Evolutionary conservation across 2,329 filamentous ascomycete species (phyloP), one percentile per base, ranked within the genome.

Genomic region (Leptographium galeiforme): DNA sequence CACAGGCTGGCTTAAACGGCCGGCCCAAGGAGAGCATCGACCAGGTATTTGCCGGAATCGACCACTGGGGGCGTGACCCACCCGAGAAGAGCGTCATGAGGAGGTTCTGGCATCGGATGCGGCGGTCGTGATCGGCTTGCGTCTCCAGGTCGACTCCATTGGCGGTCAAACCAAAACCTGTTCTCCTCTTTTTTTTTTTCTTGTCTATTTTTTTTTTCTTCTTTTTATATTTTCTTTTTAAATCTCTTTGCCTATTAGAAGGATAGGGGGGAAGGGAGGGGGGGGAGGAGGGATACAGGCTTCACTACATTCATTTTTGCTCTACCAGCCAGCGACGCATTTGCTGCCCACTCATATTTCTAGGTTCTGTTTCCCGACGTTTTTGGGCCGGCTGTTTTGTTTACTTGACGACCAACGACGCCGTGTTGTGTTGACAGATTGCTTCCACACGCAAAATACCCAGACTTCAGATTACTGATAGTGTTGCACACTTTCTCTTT

Each of bases 61-160:
- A 82, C 56, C 72, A 75, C 54, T 77, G 67, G 71, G 69, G 63
- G 45, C 65, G 63, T 32, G 66, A 63, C 39, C 67, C 73, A 53
- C 67, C 71, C 25, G 78, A 82, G 54, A 71, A 70, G 50, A 73
- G 76, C 6, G 71, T 79, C 3, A 74, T 84, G 62, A 83, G 78
- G 68, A 74, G 79, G 51, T 71, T 85, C 53, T 85, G 81, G 81
- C 79, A 84, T 57, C 74, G 73, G 55, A 77, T 84, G 41, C 71
- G 75, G 53, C 72, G 77, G 54, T 63, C 67, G 3, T 68, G 59
- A 44, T 32, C 14, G 48, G 1, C 19, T 16, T n/a, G n/a, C 32
- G 25, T 36, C 25, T 14, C n/a, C 5, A 32, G 48, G 16, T 33
- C 2, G 25, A 34, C 16, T 5, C 39, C 18, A 10, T 33, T 30